These are phyloP conservation scores for Mortierella sp. DNA, from an alignment of 371 early-diverging fungal species.

Conservation along the genomic window DNA sequence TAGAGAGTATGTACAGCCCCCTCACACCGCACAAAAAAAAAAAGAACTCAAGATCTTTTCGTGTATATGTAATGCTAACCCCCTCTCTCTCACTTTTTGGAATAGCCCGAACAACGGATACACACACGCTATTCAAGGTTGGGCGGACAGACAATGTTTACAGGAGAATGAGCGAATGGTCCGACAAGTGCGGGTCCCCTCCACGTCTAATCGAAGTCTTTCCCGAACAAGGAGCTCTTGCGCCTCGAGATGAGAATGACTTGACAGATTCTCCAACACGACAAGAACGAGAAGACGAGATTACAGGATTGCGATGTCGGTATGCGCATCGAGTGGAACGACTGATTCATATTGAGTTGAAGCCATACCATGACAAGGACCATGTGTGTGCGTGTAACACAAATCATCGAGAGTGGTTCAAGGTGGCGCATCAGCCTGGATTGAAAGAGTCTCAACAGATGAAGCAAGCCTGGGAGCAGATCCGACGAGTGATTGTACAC, in stretches of 20 bases:
- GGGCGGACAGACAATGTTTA: slow-evolving; percentile 62
- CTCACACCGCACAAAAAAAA: too few relatives aligned
- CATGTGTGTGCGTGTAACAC: slow-evolving; percentile 57
- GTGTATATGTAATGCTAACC: not conserved
- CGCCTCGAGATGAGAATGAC: slow-evolving; percentile 37
- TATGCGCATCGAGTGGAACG: slow-evolving; percentile 61
- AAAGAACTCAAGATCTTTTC: not conserved
- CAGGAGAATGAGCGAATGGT: slow-evolving; percentile 63
- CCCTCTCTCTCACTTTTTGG: not conserved
- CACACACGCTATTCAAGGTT: slow-evolving; percentile 62
- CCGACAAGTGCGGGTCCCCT: slow-evolving; percentile 55
- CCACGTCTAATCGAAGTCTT: slow-evolving; percentile 61
- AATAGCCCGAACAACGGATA: slow-evolving; percentile 37
- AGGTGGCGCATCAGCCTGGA: slow-evolving; percentile 43
- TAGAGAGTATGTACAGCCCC: slow-evolving; percentile 23
- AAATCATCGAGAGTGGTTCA: slow-evolving; percentile 64
- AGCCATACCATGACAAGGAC: slow-evolving; percentile 51
- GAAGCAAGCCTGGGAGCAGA: slow-evolving; percentile 45
- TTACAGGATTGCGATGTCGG: slow-evolving; percentile 55
- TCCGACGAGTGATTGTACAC: slow-evolving; percentile 47
- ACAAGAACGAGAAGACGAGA: slow-evolving; percentile 21
- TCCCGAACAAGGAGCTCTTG: slow-evolving; percentile 48
- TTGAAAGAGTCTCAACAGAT: slow-evolving; percentile 38
- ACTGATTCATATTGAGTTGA: slow-evolving; percentile 65
- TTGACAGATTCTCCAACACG: slow-evolving; percentile 36